These are phyloP conservation scores for Penicillium digitatum DNA, from an alignment of 2,329 filamentous ascomycete genomes.

Conservation along the genomic window DNA sequence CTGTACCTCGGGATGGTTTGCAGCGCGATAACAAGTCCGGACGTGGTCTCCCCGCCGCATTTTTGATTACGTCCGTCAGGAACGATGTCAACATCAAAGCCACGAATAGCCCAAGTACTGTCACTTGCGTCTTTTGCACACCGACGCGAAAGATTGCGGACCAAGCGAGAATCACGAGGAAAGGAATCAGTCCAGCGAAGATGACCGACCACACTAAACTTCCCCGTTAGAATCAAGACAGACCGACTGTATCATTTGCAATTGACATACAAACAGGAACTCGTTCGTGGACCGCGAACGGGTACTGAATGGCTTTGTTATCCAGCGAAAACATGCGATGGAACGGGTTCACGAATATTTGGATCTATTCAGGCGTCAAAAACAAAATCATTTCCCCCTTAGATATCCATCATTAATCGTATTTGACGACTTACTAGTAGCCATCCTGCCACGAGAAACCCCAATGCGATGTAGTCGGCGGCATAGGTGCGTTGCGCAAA, in stretches of 20 bases:
- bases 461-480: constrained; percentile 79
- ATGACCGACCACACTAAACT: constrained; percentile 63
- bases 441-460: constrained; percentile 64
- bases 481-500: constrained; percentile 72
- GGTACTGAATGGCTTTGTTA: constrained; percentile 78
- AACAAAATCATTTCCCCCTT: not conserved
- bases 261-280: constrained; percentile 66
- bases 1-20: constrained; percentile 61
- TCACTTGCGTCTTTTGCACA: constrained; percentile 77
- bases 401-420: too few relatives aligned
- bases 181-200: constrained; percentile 70
- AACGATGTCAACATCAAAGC: constrained; percentile 72
- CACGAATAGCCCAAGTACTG: constrained; percentile 74
- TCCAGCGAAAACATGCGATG: constrained; percentile 91
- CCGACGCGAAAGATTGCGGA: constrained; percentile 60
- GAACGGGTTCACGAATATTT: constrained; percentile 73
- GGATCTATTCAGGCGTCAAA: constrained; percentile 47
- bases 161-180: constrained; percentile 63
- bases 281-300: constrained; percentile 77
- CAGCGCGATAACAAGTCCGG: constrained; percentile 89
- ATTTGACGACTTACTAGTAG: constrained; percentile 26
- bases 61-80: constrained; percentile 88
- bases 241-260: not conserved
- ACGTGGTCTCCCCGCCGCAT: constrained; percentile 74
- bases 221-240: not conserved